A percentile compares a stretch with the other conserved stretches of the same genome.
Evolutionary conservation across 345 rosid genomes (phyloP).

Genomic region (Populus tremula): DNA sequence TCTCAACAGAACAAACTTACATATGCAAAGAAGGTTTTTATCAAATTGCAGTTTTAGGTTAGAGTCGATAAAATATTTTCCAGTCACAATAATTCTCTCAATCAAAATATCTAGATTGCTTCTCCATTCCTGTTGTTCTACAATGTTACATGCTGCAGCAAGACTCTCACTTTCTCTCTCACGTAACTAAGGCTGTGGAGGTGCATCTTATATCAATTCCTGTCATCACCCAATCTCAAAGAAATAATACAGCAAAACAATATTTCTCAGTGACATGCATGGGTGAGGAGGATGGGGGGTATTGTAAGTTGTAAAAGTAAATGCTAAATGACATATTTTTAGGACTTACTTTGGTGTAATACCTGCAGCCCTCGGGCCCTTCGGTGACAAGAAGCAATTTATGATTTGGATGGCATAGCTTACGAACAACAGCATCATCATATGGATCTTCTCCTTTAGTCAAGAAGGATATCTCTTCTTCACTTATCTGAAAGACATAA

Average conservation of each 20-base stretch:
- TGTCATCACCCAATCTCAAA: background rate
- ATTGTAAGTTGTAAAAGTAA: background rate
- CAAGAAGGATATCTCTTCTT: slow-evolving; percentile 84
- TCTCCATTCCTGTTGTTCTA: background rate
- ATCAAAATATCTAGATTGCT: background rate
- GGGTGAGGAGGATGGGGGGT: background rate
- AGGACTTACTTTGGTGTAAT: slow-evolving; percentile 74
- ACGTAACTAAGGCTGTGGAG: background rate
- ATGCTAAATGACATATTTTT: background rate
- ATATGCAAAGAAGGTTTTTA: background rate
- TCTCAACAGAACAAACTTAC: background rate
- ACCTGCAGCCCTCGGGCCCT: slow-evolving; percentile 84
- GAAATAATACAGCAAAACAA: background rate
- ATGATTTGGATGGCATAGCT: slow-evolving; percentile 69
- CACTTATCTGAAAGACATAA: slow-evolving; percentile 56
- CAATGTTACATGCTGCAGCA: background rate
- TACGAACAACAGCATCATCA: slow-evolving; percentile 72
- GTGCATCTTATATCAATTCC: background rate
- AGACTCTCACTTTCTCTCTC: background rate
- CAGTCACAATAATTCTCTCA: background rate
- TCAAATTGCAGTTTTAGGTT: background rate
- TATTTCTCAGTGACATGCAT: background rate
- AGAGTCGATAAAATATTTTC: background rate
- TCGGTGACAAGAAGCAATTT: slow-evolving; percentile 89
- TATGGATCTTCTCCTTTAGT: slow-evolving; percentile 92